These are phyloP conservation scores for Coemansia javaensis DNA, from an alignment of 192 early-diverging fungal genomes.

Conservation along the genomic window DNA sequence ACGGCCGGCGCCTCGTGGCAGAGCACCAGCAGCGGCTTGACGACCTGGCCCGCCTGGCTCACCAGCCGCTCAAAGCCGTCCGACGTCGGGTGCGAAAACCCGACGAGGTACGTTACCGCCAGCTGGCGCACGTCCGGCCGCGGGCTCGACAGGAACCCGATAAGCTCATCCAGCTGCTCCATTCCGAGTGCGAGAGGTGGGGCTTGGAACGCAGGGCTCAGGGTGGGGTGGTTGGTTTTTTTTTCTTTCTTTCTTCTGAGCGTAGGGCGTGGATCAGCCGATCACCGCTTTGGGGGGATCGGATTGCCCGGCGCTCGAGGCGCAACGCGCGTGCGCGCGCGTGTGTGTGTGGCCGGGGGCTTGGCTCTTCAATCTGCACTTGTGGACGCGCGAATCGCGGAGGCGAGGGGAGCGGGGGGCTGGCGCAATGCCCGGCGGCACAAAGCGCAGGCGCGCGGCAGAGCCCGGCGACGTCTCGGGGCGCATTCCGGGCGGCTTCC, in stretches of 20 bases:
- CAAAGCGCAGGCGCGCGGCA: constrained; percentile 17
- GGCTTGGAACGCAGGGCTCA: too few species aligned
- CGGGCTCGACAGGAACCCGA: constrained; percentile 68
- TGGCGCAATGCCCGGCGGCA: constrained; percentile 5
- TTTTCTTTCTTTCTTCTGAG: neutral
- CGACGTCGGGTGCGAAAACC: constrained; percentile 58
- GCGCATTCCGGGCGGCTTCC: constrained; percentile 33
- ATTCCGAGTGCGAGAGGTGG: constrained; percentile 12
- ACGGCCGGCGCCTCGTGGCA: constrained; percentile 67
- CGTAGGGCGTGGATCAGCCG: too few species aligned
- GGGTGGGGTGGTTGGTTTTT: neutral
- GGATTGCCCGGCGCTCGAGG: too few species aligned
- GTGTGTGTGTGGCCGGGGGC: too few species aligned
- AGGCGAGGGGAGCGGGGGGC: too few species aligned
- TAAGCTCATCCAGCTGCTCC: constrained; percentile 57
- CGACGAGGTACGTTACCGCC: constrained; percentile 71
- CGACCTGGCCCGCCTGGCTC: constrained; percentile 55
- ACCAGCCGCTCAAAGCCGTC: constrained; percentile 60
- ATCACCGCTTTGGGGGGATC: too few species aligned
- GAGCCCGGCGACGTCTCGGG: constrained; percentile 29
- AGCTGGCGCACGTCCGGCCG: constrained; percentile 78
- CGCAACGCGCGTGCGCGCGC: too few species aligned
- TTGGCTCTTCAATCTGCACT: too few species aligned
- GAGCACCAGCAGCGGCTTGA: constrained; percentile 64
- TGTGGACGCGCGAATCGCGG: too few species aligned